These are phyloP conservation scores for Isoetes engelmannii DNA, from an alignment of 83 land plant species.

Conservation along the genomic window DNA sequence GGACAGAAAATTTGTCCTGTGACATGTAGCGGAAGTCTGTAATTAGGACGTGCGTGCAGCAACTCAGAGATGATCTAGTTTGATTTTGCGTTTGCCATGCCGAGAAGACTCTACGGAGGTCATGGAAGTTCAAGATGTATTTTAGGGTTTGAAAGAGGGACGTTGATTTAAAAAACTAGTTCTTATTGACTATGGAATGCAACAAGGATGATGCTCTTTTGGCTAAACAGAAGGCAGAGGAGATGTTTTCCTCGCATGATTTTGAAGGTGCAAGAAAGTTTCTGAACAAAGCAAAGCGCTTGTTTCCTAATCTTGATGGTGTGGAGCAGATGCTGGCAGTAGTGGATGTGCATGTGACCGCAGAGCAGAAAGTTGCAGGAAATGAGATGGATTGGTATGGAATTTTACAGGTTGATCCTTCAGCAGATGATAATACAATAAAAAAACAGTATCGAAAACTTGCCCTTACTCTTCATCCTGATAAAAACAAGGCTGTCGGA, in stretches of 20 bases:
- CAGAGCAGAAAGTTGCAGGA: slow-evolving; percentile 22
- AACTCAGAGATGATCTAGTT: no score
- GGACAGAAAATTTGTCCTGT: no score
- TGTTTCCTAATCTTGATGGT: slow-evolving; percentile 37
- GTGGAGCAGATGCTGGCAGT: slow-evolving; percentile 38
- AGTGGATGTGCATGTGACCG: slow-evolving; percentile 41
- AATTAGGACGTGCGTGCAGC: no score
- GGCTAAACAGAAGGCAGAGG: slow-evolving; percentile 41
- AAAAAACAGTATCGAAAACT: slow-evolving; percentile 40
- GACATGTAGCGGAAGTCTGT: no score
- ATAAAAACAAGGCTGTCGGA: slow-evolving; percentile 34
- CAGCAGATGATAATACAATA: slow-evolving; percentile 16
- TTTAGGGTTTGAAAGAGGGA: no score
- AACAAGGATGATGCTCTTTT: slow-evolving; percentile 40
- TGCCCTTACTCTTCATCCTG: slow-evolving; percentile 49
- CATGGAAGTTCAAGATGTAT: no score
- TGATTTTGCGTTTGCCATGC: no score
- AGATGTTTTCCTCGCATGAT: slow-evolving; percentile 38
- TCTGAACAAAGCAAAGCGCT: slow-evolving; percentile 37
- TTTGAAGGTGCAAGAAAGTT: slow-evolving; percentile 37
- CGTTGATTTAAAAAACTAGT: no score
- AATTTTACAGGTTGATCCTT: slow-evolving; percentile 33
- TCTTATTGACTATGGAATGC: slow-evolving; percentile 24
- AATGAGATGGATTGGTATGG: slow-evolving; percentile 45
- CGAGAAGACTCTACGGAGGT: no score